A percentile compares a stretch with the other conserved stretches of the same genome.
These are phyloP conservation scores for Paulownia fortunei DNA, from an alignment of 257 asterid genomes.

Conservation along the genomic window DNA sequence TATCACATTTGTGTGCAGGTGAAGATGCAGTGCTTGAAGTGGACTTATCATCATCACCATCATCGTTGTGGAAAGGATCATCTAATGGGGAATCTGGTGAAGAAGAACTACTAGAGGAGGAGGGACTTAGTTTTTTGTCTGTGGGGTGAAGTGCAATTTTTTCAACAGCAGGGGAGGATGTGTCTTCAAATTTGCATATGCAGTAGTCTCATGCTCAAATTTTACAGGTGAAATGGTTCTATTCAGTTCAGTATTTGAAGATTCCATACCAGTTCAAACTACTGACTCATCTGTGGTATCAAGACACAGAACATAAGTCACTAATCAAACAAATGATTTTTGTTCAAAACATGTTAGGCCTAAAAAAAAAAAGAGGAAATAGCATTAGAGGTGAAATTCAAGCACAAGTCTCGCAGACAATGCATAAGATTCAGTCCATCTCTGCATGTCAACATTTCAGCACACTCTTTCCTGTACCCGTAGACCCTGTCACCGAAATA, in stretches of 20 bases:
- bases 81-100: constrained; percentile 43
- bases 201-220: background rate
- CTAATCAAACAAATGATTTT: background rate
- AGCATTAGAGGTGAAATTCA: background rate
- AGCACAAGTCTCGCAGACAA: background rate
- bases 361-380: background rate
- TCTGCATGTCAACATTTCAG: no score
- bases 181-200: constrained; percentile 3
- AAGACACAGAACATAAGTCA: background rate
- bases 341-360: background rate
- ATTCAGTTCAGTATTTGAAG: constrained; percentile 26
- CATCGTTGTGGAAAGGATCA: constrained; percentile 4
- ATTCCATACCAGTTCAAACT: constrained; percentile 33
- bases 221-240: constrained; percentile 21
- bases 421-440: no score
- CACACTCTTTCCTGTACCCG: no score
- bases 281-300: constrained; percentile 21
- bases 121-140: constrained; percentile 4
- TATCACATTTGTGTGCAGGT: background rate
- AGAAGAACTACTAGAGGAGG: constrained; percentile 7
- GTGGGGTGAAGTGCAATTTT: constrained; percentile 20
- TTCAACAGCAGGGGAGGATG: constrained; percentile 14
- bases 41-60: background rate
- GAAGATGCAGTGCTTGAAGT: constrained; percentile 20
- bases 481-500: no score